Percentiles rank a stretch among this genome's conserved stretches.
These are phyloP conservation scores for Aspergillus sp. DNA, from an alignment of 2,329 filamentous ascomycete species.

Conservation along the genomic window DNA sequence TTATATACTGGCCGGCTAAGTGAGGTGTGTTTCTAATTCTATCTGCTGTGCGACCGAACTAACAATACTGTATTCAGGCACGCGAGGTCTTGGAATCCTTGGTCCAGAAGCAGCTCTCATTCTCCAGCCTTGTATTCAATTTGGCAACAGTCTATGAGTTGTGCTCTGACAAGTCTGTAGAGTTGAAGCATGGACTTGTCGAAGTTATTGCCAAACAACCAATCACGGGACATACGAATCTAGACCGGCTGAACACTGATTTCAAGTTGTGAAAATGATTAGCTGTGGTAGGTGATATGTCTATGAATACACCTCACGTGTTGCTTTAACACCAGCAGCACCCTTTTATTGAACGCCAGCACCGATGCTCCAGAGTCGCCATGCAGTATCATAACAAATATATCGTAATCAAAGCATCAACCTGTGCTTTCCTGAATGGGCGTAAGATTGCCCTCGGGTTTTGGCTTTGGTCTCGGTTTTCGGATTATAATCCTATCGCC, in stretches of 20 bases:
- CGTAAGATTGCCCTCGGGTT: conserved; percentile 20
- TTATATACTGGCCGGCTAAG: conserved; percentile 77
- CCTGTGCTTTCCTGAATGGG: conserved; percentile 18
- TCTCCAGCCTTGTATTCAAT: conserved; percentile 84
- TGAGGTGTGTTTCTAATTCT: conserved; percentile 52
- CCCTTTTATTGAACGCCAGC: conserved; percentile 15
- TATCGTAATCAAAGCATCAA: background rate
- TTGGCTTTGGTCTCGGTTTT: conserved; percentile 45
- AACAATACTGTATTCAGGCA: conserved; percentile 49
- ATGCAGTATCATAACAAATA: conserved; percentile 7
- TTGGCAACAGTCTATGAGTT: conserved; percentile 89
- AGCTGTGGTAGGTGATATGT: background rate
- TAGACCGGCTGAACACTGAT: conserved; percentile 70
- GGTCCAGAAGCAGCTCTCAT: conserved; percentile 63
- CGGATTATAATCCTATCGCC: conserved; percentile 75
- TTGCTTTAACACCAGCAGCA: background rate
- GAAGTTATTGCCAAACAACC: conserved; percentile 66
- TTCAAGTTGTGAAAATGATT: conserved; percentile 65
- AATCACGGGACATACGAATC: conserved; percentile 56
- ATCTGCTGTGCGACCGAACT: background rate
- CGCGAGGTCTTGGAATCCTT: conserved; percentile 66
- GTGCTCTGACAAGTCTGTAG: conserved; percentile 73
- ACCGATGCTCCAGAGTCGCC: conserved; percentile 21
- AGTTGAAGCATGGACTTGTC: conserved; percentile 69
- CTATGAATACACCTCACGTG: conserved; percentile 11